Percentiles rank a stretch among this genome's conserved stretches.
These are phyloP conservation scores for Candida silvatica DNA, from an alignment of 805 yeast species.

Conservation along the genomic window DNA sequence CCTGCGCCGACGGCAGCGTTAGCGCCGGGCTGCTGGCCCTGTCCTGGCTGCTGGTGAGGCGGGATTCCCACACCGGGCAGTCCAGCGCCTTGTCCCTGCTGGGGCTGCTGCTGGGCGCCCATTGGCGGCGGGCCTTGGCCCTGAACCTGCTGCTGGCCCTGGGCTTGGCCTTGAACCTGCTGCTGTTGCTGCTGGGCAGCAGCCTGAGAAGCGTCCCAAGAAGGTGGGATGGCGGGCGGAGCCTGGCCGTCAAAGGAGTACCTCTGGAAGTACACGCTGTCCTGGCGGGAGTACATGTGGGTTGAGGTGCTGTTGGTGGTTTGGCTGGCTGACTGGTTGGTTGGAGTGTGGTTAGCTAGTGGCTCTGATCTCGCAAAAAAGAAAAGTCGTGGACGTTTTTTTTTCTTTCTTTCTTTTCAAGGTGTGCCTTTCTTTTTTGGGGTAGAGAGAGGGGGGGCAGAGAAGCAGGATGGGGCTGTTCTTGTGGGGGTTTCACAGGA, in stretches of 20 bases:
- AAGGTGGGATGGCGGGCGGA: background rate
- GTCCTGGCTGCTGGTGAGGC: no score
- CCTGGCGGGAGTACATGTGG: slow-evolving; percentile 18
- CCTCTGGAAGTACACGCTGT: slow-evolving; percentile 21
- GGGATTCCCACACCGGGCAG: no score
- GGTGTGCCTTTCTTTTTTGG: background rate
- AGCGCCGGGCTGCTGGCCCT: background rate
- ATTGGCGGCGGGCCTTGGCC: background rate
- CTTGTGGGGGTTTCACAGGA: no score
- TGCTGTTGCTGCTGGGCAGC: background rate
- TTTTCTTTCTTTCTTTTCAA: no score
- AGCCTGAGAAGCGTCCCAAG: background rate
- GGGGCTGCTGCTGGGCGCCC: slow-evolving; percentile 1
- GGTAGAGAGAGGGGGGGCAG: background rate
- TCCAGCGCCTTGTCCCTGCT: no score
- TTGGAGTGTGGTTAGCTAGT: no score
- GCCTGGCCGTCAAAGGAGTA: slow-evolving; percentile 18
- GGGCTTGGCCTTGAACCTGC: background rate
- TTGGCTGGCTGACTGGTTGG: no score
- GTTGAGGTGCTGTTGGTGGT: background rate
- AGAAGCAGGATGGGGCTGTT: background rate
- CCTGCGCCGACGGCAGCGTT: background rate
- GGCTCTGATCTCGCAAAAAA: no score
- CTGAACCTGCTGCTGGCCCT: slow-evolving; percentile 1
- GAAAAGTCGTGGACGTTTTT: background rate